Conservation (phyloP, 305 asterid species). For the Coffea humblotiana region DNA sequence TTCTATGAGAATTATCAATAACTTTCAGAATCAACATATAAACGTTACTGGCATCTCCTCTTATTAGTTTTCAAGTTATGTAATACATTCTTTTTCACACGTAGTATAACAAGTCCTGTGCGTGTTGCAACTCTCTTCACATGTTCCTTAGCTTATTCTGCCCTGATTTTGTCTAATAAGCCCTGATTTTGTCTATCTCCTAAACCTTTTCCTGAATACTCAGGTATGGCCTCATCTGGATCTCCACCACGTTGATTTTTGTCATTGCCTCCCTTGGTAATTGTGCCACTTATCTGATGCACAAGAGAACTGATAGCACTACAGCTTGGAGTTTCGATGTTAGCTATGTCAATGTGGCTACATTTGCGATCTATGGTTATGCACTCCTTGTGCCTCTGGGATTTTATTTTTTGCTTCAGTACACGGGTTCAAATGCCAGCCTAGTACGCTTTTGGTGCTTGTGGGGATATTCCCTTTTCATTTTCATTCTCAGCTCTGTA, state of each 20-base stretch:
- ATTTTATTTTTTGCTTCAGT: constrained; percentile 83
- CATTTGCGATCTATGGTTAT: constrained; percentile 76
- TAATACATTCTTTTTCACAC: background rate
- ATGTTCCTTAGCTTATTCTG: background rate
- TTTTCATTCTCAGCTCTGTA: constrained; percentile 74
- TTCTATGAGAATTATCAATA: background rate
- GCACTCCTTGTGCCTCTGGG: constrained; percentile 80
- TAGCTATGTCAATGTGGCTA: constrained; percentile 73
- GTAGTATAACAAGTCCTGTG: background rate
- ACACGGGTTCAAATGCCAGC: constrained; percentile 77
- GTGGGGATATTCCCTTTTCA: constrained; percentile 97
- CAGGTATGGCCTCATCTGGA: constrained; percentile 93
- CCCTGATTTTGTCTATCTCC: background rate
- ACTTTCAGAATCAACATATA: background rate
- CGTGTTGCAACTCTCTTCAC: background rate
- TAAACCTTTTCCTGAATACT: constrained; percentile 2
- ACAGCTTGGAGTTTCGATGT: constrained; percentile 75
- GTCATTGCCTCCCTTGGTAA: constrained; percentile 77
- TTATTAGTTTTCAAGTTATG: background rate
- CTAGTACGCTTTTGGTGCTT: constrained; percentile 92
- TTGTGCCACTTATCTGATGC: constrained; percentile 77
- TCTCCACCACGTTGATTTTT: constrained; percentile 89
- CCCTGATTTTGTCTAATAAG: background rate
- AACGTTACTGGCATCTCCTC: background rate
- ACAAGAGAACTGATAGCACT: constrained; percentile 45